Base-by-base conservation (phyloP, 2,329 filamentous ascomycete species). In the Lachnellula arida region DNA sequence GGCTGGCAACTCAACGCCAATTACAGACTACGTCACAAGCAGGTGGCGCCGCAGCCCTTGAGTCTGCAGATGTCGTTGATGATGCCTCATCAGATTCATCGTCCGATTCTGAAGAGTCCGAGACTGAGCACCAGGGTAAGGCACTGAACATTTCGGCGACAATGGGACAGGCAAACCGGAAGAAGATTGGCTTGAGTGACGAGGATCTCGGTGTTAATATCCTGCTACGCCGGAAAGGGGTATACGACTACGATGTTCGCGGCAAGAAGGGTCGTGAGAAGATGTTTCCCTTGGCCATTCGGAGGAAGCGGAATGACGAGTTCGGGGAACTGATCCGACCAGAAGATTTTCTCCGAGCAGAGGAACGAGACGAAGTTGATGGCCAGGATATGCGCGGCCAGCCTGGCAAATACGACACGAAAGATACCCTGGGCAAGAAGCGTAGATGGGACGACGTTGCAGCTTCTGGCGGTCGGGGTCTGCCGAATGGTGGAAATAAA, bases 241-340 rank as follows among this genome's bases (percentile, higher is more conserved):
- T 95, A n/a, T 89, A 94, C 70, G 94, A 99, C 71, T 99, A 89
- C 64, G 91, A 97, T 67, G 88, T 97, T 1, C 82, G 91, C 42
- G 89, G 88, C 37, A 97, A 96, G 71, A 95, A 90, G 69, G 94
- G 94, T 3, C 82, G 92, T 53, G 94, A 99, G 69, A 86, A 91
- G 60, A 88, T 96, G 75, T 97, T 97, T 68, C 94, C 94, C 0
- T 86, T 95, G 52, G 83, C 92, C 1, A 83, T 92, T 23, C 85
- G 91, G 51, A 81, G 89, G 65, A 88, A 85, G 69, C 85, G 91
- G 50, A 84, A 81, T 32, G 94, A 97, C 68, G 93, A 97, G 61
- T 99, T 94, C 72, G 94, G 94, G 56, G 94, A 99, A 62, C 75
- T 95, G 15, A 97, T 99, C 64, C 85, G 91, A 53, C 89, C 93